Conservation (phyloP, 345 rosid genomes). For the Noccaea caerulescens region DNA sequence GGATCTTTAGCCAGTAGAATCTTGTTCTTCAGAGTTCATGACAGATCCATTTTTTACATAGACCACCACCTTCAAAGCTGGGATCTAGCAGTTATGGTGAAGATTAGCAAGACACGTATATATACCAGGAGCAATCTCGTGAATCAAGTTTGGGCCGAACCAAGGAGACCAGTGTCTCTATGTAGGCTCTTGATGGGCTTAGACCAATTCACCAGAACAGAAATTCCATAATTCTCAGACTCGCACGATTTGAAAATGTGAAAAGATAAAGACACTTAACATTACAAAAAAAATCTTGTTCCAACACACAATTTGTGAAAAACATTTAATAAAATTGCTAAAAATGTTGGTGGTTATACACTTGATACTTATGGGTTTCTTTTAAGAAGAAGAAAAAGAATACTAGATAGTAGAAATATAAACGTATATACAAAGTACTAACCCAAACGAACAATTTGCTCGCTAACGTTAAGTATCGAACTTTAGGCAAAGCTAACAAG, state of each 20-base stretch:
- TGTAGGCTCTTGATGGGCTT: not conserved
- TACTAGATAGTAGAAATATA: too few relatives aligned
- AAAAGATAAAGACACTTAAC: too few relatives aligned
- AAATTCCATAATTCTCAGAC: not conserved
- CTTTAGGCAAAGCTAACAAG: not conserved
- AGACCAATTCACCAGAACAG: not conserved
- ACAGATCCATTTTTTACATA: not conserved
- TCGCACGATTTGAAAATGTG: not conserved
- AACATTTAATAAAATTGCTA: too few relatives aligned
- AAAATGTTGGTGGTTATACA: too few relatives aligned
- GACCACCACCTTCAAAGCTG: conserved; percentile 4
- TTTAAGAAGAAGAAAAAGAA: too few relatives aligned
- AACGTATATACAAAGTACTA: too few relatives aligned
- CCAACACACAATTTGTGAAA: too few relatives aligned
- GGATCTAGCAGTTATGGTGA: not conserved
- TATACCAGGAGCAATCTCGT: not conserved
- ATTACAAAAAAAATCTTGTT: too few relatives aligned
- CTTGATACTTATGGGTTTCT: too few relatives aligned
- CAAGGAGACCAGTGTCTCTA: not conserved
- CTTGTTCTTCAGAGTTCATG: not conserved
- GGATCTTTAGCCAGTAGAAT: not conserved
- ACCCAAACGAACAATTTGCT: too few relatives aligned
- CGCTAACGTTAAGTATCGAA: not conserved
- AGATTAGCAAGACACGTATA: conserved; percentile 2
- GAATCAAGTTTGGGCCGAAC: conserved; percentile 1